Evolutionary conservation across 2,329 filamentous ascomycete genomes (phyloP).

Genomic region (Colletotrichum zoysiae): DNA sequence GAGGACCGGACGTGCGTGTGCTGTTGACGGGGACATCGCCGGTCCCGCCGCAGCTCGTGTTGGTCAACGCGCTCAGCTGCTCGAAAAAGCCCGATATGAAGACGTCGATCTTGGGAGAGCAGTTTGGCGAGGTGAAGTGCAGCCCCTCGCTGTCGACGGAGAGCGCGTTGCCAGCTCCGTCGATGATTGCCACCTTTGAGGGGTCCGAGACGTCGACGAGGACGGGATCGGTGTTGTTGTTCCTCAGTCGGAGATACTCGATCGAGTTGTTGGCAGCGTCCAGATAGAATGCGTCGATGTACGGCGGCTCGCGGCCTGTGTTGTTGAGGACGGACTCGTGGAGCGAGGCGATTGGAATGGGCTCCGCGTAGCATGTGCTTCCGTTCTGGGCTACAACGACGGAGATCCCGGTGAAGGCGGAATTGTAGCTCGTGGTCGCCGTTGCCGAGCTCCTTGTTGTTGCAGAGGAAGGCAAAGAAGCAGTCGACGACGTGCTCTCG

Average conservation of each 20-base stretch:
- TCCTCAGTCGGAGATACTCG: constrained; percentile 50
- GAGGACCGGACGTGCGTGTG: constrained; percentile 26
- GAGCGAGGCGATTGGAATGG: constrained; percentile 19
- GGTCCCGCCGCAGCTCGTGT: constrained; percentile 47
- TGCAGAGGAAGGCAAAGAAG: background rate
- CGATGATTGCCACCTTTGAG: constrained; percentile 49
- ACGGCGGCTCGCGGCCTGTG: constrained; percentile 48
- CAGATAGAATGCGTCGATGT: constrained; percentile 54
- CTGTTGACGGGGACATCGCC: constrained; percentile 39
- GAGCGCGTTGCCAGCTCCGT: constrained; percentile 50
- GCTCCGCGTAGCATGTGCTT: constrained; percentile 32
- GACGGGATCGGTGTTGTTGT: constrained; percentile 47
- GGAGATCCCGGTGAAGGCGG: constrained; percentile 34
- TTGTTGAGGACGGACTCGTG: constrained; percentile 51
- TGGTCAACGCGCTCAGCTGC: constrained; percentile 50
- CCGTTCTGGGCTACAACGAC: constrained; percentile 23
- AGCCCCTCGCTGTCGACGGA: constrained; percentile 50
- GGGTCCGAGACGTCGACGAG: constrained; percentile 53
- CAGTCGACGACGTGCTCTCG: background rate
- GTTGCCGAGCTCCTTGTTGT: background rate
- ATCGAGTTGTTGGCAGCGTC: constrained; percentile 49
- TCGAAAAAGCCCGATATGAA: constrained; percentile 50
- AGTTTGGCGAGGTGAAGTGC: constrained; percentile 52
- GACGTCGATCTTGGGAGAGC: constrained; percentile 51
- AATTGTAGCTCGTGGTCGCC: background rate